A percentile compares a stretch with the other conserved stretches of the same genome.
Conservation (phyloP, 2,329 filamentous ascomycete genomes). For the Purpureocillium takamizusanense region DNA sequence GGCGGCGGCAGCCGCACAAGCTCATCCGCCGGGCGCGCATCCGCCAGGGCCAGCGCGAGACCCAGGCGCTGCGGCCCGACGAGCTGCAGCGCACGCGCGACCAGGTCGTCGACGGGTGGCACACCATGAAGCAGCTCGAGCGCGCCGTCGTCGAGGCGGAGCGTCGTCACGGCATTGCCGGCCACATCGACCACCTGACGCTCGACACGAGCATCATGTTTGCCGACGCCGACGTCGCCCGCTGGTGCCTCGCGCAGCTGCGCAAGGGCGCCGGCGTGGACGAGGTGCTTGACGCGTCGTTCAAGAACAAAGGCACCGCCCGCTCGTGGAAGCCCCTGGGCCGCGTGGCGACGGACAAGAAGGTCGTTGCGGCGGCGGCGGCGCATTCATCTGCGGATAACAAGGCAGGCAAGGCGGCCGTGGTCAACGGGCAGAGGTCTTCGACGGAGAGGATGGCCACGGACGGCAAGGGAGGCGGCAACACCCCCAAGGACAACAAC, state of each 20-base stretch:
- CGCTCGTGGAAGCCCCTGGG: no score
- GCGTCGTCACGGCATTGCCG: constrained; percentile 28
- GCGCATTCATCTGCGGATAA: no score
- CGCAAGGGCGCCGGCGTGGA: constrained; percentile 29
- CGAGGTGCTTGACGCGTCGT: constrained; percentile 7
- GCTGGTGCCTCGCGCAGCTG: constrained; percentile 34
- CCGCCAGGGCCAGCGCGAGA: constrained; percentile 44
- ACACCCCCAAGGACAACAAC: no score
- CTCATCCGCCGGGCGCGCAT: constrained; percentile 50
- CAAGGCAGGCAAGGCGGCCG: no score
- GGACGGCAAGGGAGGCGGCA: no score
- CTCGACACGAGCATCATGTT: constrained; percentile 27
- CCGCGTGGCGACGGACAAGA: no score
- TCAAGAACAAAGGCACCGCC: no score
- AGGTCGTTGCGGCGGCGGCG: no score
- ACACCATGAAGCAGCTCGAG: constrained; percentile 21
- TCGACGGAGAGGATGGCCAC: no score
- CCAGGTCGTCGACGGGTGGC: constrained; percentile 19
- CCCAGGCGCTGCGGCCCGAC: constrained; percentile 18
- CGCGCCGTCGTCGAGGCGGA: constrained; percentile 17
- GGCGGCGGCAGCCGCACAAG: constrained; percentile 41
- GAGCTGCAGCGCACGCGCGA: constrained; percentile 18
- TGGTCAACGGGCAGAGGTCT: no score
- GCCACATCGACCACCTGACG: constrained; percentile 19
- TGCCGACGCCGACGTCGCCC: constrained; percentile 38